phyloP scores from a whole-genome alignment of 2,329 filamentous ascomycete genomes.

The Cytospora leucostoma region DNA sequence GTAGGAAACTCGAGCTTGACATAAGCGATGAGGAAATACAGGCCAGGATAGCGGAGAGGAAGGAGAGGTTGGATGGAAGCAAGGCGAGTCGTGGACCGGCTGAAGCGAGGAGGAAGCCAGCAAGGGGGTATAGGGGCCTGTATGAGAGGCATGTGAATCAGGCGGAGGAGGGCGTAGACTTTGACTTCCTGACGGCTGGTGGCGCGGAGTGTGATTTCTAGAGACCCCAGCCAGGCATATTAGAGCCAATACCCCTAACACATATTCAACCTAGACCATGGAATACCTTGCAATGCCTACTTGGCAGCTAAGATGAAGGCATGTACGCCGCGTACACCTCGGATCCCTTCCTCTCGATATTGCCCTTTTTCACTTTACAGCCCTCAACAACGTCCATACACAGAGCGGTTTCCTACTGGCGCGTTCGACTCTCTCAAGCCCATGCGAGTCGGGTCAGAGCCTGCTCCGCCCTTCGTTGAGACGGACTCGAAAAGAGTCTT shows the following conservation, averaged over 20 bases:
- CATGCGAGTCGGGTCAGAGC: background rate
- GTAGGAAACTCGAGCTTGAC: conserved; percentile 59
- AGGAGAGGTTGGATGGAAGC: conserved; percentile 33
- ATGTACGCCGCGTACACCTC: background rate
- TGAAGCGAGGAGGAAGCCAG: conserved; percentile 33
- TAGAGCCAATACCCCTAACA: background rate
- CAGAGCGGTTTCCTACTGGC: background rate
- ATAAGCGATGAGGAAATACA: conserved; percentile 71
- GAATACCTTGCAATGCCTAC: background rate
- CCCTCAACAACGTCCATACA: background rate
- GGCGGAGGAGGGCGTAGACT: conserved; percentile 60
- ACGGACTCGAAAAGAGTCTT: background rate
- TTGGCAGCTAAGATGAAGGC: too few relatives aligned
- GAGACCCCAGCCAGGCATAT: background rate
- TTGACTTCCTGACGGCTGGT: conserved; percentile 59
- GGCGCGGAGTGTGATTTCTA: conserved; percentile 33
- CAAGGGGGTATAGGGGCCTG: conserved; percentile 59
- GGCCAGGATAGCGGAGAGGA: conserved; percentile 60
- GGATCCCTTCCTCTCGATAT: too few relatives aligned
- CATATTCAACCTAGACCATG: background rate
- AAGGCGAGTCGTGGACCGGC: conserved; percentile 31
- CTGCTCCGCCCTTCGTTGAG: background rate
- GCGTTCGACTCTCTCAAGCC: background rate
- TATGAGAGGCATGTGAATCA: conserved; percentile 63
- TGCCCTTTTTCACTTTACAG: background rate